Percentiles rank a stretch among this genome's conserved stretches.
These are phyloP conservation scores for Isochrysis galbana DNA, from an alignment of 78 protist genomes.

Conservation along the genomic window DNA sequence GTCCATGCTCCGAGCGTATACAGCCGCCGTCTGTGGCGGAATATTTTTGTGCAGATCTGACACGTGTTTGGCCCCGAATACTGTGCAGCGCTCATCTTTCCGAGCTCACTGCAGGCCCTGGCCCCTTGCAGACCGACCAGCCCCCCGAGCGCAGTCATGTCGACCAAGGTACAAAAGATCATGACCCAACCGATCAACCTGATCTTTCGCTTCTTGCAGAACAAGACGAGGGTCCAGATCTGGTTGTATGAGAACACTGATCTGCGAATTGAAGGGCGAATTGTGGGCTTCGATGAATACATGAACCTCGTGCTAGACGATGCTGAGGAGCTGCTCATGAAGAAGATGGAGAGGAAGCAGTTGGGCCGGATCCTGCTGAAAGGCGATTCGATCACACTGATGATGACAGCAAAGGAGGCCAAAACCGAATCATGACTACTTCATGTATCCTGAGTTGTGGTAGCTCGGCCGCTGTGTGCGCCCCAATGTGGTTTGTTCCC, in stretches of 20 bases:
- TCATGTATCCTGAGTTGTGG: too few species aligned
- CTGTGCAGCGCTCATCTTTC: too few species aligned
- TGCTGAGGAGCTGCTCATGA: constrained; percentile 82
- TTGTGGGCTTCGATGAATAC: constrained; percentile 94
- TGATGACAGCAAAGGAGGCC: constrained; percentile 42
- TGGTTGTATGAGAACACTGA: constrained; percentile 82
- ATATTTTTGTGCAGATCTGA: too few species aligned
- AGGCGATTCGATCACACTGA: constrained; percentile 89
- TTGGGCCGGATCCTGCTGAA: constrained; percentile 85
- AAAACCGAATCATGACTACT: too few species aligned
- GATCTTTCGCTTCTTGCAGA: constrained; percentile 70
- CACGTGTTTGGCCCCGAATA: too few species aligned
- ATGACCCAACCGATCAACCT: constrained; percentile 74
- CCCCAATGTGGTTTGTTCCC: too few species aligned
- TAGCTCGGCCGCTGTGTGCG: too few species aligned
- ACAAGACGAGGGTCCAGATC: constrained; percentile 76
- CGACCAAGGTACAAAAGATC: constrained; percentile 38
- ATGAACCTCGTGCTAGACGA: constrained; percentile 94
- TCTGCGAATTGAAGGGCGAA: constrained; percentile 81
- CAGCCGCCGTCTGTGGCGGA: too few species aligned
- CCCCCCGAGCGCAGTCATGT: constrained; percentile 25
- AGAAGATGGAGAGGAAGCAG: constrained; percentile 78
- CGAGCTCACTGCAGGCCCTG: too few species aligned
- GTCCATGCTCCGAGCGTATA: too few species aligned
- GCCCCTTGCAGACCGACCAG: too few species aligned